Evolutionary conservation across 352 stramenopile species (phyloP).

Genomic region (Pseudoperonospora humuli): DNA sequence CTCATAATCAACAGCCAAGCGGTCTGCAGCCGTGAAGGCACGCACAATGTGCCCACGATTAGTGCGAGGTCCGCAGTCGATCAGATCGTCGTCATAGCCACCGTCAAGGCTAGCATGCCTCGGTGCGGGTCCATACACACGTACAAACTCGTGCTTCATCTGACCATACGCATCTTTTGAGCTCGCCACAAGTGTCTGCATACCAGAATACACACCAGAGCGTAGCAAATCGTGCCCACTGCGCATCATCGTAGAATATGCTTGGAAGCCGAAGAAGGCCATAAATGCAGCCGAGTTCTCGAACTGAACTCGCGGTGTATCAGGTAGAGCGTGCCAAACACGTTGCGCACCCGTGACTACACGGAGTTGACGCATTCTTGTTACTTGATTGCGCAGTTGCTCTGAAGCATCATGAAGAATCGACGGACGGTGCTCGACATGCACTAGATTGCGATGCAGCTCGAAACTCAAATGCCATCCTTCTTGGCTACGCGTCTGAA

Average conservation of each 20-base stretch:
- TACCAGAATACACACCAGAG: conserved; percentile 34
- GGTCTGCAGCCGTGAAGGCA: conserved; percentile 37
- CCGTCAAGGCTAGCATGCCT: conserved; percentile 15
- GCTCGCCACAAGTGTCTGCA: conserved; percentile 28
- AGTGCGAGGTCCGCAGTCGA: conserved; percentile 36
- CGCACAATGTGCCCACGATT: conserved; percentile 44
- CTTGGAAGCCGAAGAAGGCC: conserved; percentile 32
- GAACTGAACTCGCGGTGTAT: conserved; percentile 32
- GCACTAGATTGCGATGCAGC: conserved; percentile 57
- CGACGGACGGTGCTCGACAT: conserved; percentile 53
- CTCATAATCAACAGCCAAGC: conserved; percentile 20
- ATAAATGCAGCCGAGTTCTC: conserved; percentile 39
- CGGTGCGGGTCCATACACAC: conserved; percentile 34
- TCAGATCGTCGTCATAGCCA: conserved; percentile 29
- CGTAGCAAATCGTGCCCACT: conserved; percentile 30
- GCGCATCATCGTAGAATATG: conserved; percentile 32
- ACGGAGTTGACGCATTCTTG: conserved; percentile 35
- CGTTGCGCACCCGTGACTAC: conserved; percentile 31
- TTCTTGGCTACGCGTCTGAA: conserved; percentile 46
- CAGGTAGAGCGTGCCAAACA: conserved; percentile 40
- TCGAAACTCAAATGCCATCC: conserved; percentile 57
- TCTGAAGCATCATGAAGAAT: conserved; percentile 43
- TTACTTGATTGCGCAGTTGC: conserved; percentile 48
- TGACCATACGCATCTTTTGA: conserved; percentile 35
- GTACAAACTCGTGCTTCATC: conserved; percentile 48